Evolutionary conservation across 2,329 filamentous ascomycete genomes (phyloP).

Genomic region (Neopestalotiopsis rosae): DNA sequence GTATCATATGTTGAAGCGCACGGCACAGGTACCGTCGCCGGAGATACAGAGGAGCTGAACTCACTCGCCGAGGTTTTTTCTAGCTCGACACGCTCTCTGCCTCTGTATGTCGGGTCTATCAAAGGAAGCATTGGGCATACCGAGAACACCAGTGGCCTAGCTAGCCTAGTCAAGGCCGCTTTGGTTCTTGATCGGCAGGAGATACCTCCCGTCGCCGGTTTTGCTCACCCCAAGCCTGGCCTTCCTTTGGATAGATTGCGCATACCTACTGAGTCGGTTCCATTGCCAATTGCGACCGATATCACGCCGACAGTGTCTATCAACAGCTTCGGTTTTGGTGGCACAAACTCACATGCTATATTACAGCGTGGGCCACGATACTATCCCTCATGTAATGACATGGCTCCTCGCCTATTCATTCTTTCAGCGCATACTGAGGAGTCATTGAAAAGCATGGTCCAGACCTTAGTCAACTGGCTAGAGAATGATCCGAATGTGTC

Average conservation of each 20-base stretch:
- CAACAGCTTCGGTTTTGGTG: constrained; percentile 30
- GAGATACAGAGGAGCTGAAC: no score
- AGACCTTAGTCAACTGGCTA: no score
- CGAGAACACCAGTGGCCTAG: constrained; percentile 19
- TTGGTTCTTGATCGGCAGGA: constrained; percentile 23
- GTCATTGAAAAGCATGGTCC: no score
- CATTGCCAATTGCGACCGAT: no score
- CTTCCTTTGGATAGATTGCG: no score
- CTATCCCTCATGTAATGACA: constrained; percentile 11
- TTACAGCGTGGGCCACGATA: background rate
- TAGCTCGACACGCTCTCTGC: no score
- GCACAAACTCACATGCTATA: constrained; percentile 27
- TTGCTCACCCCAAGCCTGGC: no score
- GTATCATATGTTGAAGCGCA: constrained; percentile 29
- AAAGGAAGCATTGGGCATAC: constrained; percentile 16
- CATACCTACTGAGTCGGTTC: no score
- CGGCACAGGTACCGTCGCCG: background rate
- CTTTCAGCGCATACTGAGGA: no score
- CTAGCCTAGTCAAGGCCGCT: constrained; percentile 28
- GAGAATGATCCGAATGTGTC: no score
- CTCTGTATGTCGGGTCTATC: background rate
- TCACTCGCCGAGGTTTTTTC: no score
- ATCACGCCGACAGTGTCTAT: constrained; percentile 15
- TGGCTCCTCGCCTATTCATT: no score
- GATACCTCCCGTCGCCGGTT: constrained; percentile 27